These are phyloP conservation scores for Fraxinus velutina DNA, from an alignment of 305 asterid genomes.

Conservation along the genomic window DNA sequence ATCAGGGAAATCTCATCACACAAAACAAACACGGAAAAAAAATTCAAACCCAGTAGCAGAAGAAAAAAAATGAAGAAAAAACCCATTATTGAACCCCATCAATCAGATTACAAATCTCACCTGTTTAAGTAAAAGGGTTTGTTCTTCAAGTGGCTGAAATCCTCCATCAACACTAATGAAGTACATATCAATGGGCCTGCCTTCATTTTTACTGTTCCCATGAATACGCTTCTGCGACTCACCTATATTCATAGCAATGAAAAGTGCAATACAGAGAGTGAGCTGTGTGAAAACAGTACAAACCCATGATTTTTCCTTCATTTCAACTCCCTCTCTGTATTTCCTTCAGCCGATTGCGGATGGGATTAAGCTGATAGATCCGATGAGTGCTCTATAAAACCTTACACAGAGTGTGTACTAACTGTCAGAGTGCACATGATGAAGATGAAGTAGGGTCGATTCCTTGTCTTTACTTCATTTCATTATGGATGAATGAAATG, in stretches of 20 bases:
- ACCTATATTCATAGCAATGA: conserved; percentile 40
- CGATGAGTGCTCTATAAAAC: background rate
- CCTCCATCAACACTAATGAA: conserved; percentile 55
- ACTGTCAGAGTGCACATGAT: background rate
- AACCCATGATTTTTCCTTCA: conserved; percentile 52
- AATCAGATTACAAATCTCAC: conserved; percentile 32
- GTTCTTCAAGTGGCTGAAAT: conserved; percentile 41
- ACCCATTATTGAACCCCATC: background rate
- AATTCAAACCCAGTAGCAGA: background rate
- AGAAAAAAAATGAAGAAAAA: background rate
- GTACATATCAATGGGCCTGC: conserved; percentile 25
- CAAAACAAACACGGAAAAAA: background rate
- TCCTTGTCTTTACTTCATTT: no score
- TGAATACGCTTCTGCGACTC: conserved; percentile 30
- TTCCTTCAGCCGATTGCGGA: background rate
- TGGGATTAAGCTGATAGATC: background rate
- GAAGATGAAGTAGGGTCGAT: background rate
- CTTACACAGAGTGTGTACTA: background rate
- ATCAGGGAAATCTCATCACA: background rate
- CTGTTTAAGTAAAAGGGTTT: conserved; percentile 54
- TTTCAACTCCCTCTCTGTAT: background rate
- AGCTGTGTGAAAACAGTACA: conserved; percentile 56
- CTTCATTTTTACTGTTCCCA: conserved; percentile 12
- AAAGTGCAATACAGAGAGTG: conserved; percentile 45
- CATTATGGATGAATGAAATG: no score